These are phyloP conservation scores for Scenedesmus sp. DNA, from an alignment of 163 green algal genomes.

Conservation along the genomic window DNA sequence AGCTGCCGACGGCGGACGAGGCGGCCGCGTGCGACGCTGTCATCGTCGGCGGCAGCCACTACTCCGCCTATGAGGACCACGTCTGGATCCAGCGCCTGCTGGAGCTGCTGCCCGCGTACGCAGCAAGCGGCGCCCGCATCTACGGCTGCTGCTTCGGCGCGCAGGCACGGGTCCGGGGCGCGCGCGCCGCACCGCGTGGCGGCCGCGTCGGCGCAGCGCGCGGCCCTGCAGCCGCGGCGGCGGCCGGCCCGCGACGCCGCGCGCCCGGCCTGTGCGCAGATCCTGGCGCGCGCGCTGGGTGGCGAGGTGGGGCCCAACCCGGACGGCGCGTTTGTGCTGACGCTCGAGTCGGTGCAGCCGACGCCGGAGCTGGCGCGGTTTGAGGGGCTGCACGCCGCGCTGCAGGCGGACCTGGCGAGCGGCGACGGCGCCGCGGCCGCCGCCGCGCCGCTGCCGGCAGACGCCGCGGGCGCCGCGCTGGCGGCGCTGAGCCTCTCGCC, in stretches of 20 bases:
- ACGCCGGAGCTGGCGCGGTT: slow-evolving; percentile 21
- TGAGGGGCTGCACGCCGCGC: background rate
- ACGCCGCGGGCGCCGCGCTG: background rate
- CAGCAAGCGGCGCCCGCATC: slow-evolving; percentile 28
- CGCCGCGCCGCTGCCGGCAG: background rate
- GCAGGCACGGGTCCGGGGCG: too few relatives aligned
- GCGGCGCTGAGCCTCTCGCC: background rate
- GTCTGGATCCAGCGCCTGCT: slow-evolving; percentile 51
- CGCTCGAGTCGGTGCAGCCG: slow-evolving; percentile 44
- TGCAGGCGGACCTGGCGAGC: slow-evolving; percentile 13
- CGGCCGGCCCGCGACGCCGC: too few relatives aligned
- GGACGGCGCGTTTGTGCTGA: slow-evolving; percentile 52
- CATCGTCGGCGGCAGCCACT: slow-evolving; percentile 48
- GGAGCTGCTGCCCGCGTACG: slow-evolving; percentile 41
- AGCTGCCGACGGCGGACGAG: slow-evolving; percentile 43
- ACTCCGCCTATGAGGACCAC: slow-evolving; percentile 48
- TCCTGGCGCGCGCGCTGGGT: slow-evolving; percentile 47
- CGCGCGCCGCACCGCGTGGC: too few relatives aligned
- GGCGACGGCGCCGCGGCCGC: background rate
- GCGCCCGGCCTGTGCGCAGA: too few relatives aligned
- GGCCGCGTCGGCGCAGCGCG: too few relatives aligned
- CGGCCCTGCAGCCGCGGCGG: too few relatives aligned
- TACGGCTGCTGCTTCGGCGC: slow-evolving; percentile 63
- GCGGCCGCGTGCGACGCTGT: slow-evolving; percentile 35
- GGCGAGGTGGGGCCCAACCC: slow-evolving; percentile 55